Evolutionary conservation across 1,284 basidiomycete genomes (phyloP), one percentile per base, ranked within the genome.

Genomic region (Volvariella surrecta): DNA sequence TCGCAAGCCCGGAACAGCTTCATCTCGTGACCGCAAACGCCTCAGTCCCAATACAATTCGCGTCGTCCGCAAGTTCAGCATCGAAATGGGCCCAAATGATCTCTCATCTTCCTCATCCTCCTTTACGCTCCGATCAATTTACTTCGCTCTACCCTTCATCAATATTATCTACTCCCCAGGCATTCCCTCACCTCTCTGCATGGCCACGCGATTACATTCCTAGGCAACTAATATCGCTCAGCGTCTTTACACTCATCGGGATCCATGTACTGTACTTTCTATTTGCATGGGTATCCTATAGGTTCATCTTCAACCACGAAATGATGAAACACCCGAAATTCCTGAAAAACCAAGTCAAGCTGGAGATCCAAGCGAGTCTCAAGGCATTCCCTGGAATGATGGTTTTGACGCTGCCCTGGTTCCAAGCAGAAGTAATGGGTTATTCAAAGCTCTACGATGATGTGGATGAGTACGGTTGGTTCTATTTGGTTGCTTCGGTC

Each of bases 291-390:
- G 59, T 92, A 9, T 91, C 91, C 3, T 99, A 93, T 67, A 70
- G 67, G 45, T 85, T 75, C 63, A 77, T 99, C 48, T 99, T 97
- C 76, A 94, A 99, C 67, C 86, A 93, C 55, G 82, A 94, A 18
- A 91, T 99, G 81, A 93, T 93, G 82, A 77, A 79, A 40, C 95
- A 99, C 66, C 96, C 95, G 0, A 78, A 86, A 22, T 99, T 94
- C 70, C 72, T 96, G 43, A 87, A 89, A 58, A 78, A 90, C 56
- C 94, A 97, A 62, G 76, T 91, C 49, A 71, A 73, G 49, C 71
- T 81, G 48, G 95, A 99, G 66, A 98, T 99, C 51, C 65, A 75
- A 50, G 66, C 64, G 42, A 89, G 85, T 45, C 51, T 97, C 44
- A 69, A 71, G 39, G 83, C 91, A 0, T 95, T 96, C 57, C 90